Evolutionary conservation across 495 filamentous ascomycete genomes (phyloP), one percentile per base, ranked within the genome.

Genomic region (Xanthoparmelia taractica): DNA sequence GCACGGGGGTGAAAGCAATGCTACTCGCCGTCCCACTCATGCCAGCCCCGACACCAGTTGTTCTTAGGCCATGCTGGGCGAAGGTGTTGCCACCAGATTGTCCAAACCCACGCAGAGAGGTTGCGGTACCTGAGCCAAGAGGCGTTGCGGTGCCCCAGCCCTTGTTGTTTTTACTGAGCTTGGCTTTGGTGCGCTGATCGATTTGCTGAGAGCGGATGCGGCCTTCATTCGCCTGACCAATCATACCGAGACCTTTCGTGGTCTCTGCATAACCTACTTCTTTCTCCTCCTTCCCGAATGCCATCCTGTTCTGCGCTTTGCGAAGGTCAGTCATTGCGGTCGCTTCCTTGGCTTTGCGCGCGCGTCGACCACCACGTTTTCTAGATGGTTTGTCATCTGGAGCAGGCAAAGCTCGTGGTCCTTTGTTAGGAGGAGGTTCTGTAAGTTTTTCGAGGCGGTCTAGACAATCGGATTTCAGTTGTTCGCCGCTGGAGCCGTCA

Each of bases 271-370:
- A 97, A 18, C 94, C 94, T 25, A 94, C 88, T 74, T 98, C 94
- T 66, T 87, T 84, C 73, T 98, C 94, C 69, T 97, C 94, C 69
- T 95, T 94, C 58, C 93, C 93, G 67, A 98, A 98, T 0, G 88
- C 91, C 82, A 98, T 87, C 29, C 94, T 84, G 75, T 98, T 98
- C 75, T 96, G 93, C 11, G 92, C 91, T 71, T 97, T 97, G 61
- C 92, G 88, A 37, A 98, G 78, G 61, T 98, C 94, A 3, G 94
- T 98, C 92, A 97, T 96, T 63, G 94, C 93, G 8, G 88, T 88
- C 12, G 92, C 92, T 77, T 97, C 95, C 80, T 98, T 98, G 64
- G 92, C 94, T 73, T 96, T 96, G 45, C 94, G 83, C 7, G 92
- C 94, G 65, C 92, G 82, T 34, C 95, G 81, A 56, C 94, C 94